Conservation (phyloP, 202 grass and related monocot species). For the Panicum hallii region DNA sequence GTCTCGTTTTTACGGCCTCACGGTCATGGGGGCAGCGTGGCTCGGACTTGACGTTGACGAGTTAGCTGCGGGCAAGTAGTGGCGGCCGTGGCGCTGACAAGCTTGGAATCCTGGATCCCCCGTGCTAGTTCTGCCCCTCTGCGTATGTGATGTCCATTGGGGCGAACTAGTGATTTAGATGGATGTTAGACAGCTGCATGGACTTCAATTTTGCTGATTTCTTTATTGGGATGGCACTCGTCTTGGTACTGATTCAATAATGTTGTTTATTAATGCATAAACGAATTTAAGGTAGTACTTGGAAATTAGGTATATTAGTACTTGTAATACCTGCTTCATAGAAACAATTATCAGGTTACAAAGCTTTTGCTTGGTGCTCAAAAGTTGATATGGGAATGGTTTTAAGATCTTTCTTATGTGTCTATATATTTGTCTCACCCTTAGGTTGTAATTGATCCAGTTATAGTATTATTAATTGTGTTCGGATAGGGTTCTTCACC, state of each 20-base stretch:
- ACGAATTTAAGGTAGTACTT: neutral
- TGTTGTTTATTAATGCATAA: too few relatives aligned
- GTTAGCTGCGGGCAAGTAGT: neutral
- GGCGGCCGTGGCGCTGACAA: neutral
- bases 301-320: neutral
- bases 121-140: neutral
- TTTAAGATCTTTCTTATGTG: neutral
- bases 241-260: too few relatives aligned
- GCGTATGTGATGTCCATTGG: neutral
- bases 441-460: too few relatives aligned
- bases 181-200: neutral
- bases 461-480: neutral
- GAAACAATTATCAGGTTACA: neutral
- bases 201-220: neutral
- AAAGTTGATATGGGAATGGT: neutral
- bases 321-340: neutral
- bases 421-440: neutral
- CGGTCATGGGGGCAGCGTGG: too few relatives aligned
- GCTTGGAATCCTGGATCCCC: neutral
- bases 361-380: neutral
- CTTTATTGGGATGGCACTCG: neutral
- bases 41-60: too few relatives aligned
- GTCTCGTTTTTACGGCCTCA: too few relatives aligned
- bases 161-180: neutral
- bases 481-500: too few relatives aligned